These are phyloP conservation scores for Termitomyces sp. DNA, from an alignment of 768 basidiomycete species.

Conservation along the genomic window DNA sequence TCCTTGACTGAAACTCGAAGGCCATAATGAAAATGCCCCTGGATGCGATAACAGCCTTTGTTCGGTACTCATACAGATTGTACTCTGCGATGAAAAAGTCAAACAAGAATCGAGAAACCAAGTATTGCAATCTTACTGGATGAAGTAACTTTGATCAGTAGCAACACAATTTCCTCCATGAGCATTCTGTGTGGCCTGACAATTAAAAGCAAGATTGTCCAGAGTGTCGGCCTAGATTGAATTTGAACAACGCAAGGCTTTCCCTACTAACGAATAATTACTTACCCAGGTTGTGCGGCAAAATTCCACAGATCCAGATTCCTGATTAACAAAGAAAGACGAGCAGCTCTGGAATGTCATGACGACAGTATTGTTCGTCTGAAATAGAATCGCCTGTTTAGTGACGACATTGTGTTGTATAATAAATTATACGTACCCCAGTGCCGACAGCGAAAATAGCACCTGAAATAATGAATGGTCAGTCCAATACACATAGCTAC, in stretches of 20 bases:
- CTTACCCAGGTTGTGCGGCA: slow-evolving; percentile 46
- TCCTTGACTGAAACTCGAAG: too few relatives aligned
- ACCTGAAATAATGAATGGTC: slow-evolving; percentile 13
- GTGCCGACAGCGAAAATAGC: slow-evolving; percentile 28
- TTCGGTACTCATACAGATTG: neutral
- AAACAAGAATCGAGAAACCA: neutral
- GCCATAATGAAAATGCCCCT: neutral
- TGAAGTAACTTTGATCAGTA: slow-evolving; percentile 43
- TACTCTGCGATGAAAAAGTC: neutral
- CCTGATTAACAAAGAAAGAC: slow-evolving; percentile 49
- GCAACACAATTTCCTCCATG: slow-evolving; percentile 49
- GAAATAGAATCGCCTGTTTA: neutral
- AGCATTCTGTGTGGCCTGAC: slow-evolving; percentile 45
- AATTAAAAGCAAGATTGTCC: slow-evolving; percentile 41
- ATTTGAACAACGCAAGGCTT: neutral
- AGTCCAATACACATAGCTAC: neutral
- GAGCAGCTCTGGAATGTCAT: slow-evolving; percentile 41
- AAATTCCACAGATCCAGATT: slow-evolving; percentile 32
- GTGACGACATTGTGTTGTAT: neutral
- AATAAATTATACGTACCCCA: slow-evolving; percentile 18
- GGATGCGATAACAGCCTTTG: neutral
- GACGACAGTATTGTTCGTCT: slow-evolving; percentile 34
- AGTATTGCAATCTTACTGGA: slow-evolving; percentile 34
- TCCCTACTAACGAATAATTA: neutral
- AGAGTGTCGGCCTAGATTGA: slow-evolving; percentile 30